phyloP scores from a whole-genome alignment of 768 basidiomycete species.

The Mycena floridula region DNA sequence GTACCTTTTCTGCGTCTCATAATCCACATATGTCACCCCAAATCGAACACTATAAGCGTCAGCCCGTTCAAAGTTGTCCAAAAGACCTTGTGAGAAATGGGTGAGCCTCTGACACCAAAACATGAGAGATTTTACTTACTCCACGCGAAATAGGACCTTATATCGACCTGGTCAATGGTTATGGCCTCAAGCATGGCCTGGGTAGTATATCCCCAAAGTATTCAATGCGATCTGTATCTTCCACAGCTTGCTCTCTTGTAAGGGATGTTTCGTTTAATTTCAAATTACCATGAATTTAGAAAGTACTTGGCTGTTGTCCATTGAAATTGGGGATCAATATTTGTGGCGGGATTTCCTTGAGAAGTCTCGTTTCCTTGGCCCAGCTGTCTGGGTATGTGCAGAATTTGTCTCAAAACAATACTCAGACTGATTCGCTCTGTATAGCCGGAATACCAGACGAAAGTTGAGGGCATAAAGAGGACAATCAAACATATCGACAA shows the following conservation, averaged over 20 bases:
- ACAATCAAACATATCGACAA: no score
- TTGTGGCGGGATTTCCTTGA: no score
- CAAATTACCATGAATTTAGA: slow-evolving; percentile 62
- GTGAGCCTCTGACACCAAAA: background rate
- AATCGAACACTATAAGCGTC: slow-evolving; percentile 65
- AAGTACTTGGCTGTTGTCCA: no score
- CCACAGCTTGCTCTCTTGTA: slow-evolving; percentile 45
- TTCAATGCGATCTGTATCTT: slow-evolving; percentile 56
- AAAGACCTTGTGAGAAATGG: slow-evolving; percentile 35
- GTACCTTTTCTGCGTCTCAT: slow-evolving; percentile 57
- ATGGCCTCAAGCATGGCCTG: slow-evolving; percentile 51
- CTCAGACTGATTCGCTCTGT: no score
- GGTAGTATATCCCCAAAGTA: slow-evolving; percentile 60
- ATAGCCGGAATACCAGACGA: no score
- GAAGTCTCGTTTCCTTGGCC: no score
- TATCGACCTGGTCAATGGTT: slow-evolving; percentile 54
- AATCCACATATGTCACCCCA: slow-evolving; percentile 69
- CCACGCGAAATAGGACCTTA: slow-evolving; percentile 63
- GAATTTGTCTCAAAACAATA: no score
- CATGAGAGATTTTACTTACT: slow-evolving; percentile 31
- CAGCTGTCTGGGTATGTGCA: no score
- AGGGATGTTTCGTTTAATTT: slow-evolving; percentile 55
- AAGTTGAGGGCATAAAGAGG: no score
- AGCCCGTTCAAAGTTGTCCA: slow-evolving; percentile 77
- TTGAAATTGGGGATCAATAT: slow-evolving; percentile 12